Evolutionary conservation across 2,329 filamentous ascomycete genomes (phyloP), one percentile per base, ranked within the genome.

Genomic region (Colletotrichum endophyticum): DNA sequence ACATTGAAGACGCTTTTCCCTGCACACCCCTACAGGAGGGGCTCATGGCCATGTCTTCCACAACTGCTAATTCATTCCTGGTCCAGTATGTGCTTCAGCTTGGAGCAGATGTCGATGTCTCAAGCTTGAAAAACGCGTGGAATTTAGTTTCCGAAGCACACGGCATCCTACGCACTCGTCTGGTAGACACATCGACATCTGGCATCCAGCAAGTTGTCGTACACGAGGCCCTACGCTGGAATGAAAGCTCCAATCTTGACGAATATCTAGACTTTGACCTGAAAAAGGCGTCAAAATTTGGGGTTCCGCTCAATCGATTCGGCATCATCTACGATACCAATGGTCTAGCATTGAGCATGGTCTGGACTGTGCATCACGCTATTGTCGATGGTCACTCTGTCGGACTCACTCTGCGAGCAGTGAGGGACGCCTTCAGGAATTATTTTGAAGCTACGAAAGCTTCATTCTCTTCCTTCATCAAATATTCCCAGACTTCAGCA

Each of bases 201-300:
- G 73, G 73, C 13, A 73, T 76, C 13, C 76, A 97, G 94, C 19
- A 97, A 88, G 44, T 93, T 19, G 59, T 77, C 27, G 19, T 76
- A 8, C 62, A 25, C 28, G 68, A 74, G 64, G 28, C 22, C 6
- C 8, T 75, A 36, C 19, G 16, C n/a, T 75, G 73, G 73, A 72
- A 49, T 28, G 69, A 75, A 36, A 72, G 69, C 19, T 75, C 44
- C 53, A 59, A 72, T 28, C 53, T 72, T 11, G 34, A 63, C 13
- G 69, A 75, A 9, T 75, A 75, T 19, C 69, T 75, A 11, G 19
- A 62, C 13, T 16, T 59, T 28, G 73, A 75, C 30, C 39, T 67
- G 19, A 39, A 34, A 19, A 9, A 30, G 15, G 28, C 30, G 1
- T 56, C 44, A 78, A 78, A 59, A 39, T 71, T 13, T 15, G 80